Evolutionary conservation across 2,329 filamentous ascomycete species (phyloP).

Genomic region (Zopfia rhizophila): DNA sequence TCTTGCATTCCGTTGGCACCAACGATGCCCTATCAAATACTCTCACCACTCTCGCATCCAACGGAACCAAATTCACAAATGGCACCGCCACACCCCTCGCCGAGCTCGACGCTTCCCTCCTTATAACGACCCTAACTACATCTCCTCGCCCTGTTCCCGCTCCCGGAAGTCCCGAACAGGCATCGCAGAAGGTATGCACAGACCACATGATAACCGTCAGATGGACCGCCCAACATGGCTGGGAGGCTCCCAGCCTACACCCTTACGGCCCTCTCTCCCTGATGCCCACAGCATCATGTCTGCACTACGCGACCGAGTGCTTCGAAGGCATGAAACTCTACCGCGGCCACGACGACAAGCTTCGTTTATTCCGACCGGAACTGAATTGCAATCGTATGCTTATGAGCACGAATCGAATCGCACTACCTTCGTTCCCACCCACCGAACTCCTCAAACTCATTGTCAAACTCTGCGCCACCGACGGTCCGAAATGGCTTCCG

Average conservation of each 20-base stretch:
- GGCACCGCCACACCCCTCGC: slow-evolving; percentile 40
- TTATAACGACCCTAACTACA: slow-evolving; percentile 54
- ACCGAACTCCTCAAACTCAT: slow-evolving; percentile 79
- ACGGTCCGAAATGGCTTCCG: slow-evolving; percentile 84
- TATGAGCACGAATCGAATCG: slow-evolving; percentile 69
- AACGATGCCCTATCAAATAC: slow-evolving; percentile 31
- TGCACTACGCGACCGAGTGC: slow-evolving; percentile 92
- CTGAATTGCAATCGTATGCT: slow-evolving; percentile 75
- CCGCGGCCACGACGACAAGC: slow-evolving; percentile 73
- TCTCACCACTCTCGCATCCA: slow-evolving; percentile 35
- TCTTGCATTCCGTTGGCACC: slow-evolving; percentile 29
- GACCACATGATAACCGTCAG: slow-evolving; percentile 87
- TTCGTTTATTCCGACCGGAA: slow-evolving; percentile 81
- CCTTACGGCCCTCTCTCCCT: slow-evolving; percentile 82
- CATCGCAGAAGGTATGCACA: slow-evolving; percentile 64
- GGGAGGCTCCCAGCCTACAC: slow-evolving; percentile 77
- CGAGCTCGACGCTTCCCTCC: slow-evolving; percentile 56
- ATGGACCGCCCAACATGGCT: slow-evolving; percentile 75
- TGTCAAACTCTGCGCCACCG: slow-evolving; percentile 74
- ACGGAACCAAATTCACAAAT: slow-evolving; percentile 25
- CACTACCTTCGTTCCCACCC: slow-evolving; percentile 78
- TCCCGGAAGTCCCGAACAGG: slow-evolving; percentile 52
- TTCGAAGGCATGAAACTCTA: slow-evolving; percentile 87
- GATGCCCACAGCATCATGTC: slow-evolving; percentile 80
- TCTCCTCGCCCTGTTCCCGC: slow-evolving; percentile 55